A percentile compares a stretch with the other conserved stretches of the same genome.
phyloP scores from a whole-genome alignment of 768 basidiomycete genomes.

The Auricularia sp. region DNA sequence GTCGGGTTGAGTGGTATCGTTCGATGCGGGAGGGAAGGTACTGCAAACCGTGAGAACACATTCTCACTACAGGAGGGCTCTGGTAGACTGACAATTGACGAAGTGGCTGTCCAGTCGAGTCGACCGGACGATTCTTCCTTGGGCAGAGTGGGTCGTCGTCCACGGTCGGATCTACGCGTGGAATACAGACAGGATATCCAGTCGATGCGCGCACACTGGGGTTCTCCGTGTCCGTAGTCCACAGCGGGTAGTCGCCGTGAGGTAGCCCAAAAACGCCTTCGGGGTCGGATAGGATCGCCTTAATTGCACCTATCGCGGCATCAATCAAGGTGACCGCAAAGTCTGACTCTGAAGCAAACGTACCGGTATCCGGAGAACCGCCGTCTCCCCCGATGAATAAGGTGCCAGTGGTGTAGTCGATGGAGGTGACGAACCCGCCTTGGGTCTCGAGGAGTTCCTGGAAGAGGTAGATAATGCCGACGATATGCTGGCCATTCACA shows the following conservation, averaged over 20 bases:
- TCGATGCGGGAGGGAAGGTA: neutral
- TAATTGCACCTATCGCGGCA: neutral
- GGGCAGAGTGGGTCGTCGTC: neutral
- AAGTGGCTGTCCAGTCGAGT: neutral
- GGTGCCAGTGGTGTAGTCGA: neutral
- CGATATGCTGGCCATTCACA: neutral
- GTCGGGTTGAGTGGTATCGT: neutral
- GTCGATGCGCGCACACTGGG: neutral
- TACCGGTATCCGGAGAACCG: neutral
- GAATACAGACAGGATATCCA: neutral
- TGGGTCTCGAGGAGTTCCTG: neutral
- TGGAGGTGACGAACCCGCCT: neutral
- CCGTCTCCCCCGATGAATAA: neutral
- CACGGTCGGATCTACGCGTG: neutral
- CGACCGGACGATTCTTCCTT: neutral
- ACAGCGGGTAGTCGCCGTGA: neutral
- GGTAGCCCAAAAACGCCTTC: neutral
- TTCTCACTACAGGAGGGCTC: neutral
- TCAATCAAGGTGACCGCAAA: neutral
- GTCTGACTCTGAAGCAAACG: neutral
- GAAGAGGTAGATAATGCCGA: neutral
- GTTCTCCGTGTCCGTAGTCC: neutral
- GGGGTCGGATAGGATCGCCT: neutral
- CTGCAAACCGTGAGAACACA: neutral
- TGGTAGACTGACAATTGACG: neutral